These are phyloP conservation scores for Dianthus caryophyllus DNA, from an alignment of 148 eudicot species.

Conservation along the genomic window DNA sequence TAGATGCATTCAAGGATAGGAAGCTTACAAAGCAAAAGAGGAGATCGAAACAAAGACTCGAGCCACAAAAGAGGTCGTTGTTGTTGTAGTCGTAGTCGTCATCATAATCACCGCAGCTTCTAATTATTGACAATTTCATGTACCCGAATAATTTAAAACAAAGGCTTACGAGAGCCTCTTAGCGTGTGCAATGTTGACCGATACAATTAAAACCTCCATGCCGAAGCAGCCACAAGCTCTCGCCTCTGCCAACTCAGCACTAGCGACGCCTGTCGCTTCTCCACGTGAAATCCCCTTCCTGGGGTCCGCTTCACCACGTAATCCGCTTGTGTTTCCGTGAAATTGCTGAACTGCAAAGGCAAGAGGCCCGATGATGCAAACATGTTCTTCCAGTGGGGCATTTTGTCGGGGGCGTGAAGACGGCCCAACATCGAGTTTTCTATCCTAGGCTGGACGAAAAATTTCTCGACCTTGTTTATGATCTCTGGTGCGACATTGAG, in stretches of 20 bases:
- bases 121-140: constrained; percentile 25
- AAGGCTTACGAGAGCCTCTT: background rate
- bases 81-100: constrained; percentile 17
- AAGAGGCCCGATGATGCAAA: constrained; percentile 63
- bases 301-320: constrained; percentile 81
- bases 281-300: constrained; percentile 70
- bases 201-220: constrained; percentile 69
- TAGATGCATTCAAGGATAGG: constrained; percentile 20
- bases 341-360: constrained; percentile 64
- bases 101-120: constrained; percentile 25
- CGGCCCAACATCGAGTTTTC: constrained; percentile 70
- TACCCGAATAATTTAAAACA: background rate
- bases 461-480: constrained; percentile 68
- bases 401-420: constrained; percentile 54
- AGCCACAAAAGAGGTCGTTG: constrained; percentile 17
- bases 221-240: constrained; percentile 82
- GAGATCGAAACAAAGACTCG: constrained; percentile 14
- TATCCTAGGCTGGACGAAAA: constrained; percentile 66
- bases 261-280: constrained; percentile 76
- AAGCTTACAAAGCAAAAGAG: constrained; percentile 30
- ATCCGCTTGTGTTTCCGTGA: constrained; percentile 84
- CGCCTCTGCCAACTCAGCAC: constrained; percentile 82
- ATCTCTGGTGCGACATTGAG: constrained; percentile 62
- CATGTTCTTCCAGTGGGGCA: constrained; percentile 77
- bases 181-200: constrained; percentile 17